Percentiles rank a stretch among this genome's conserved stretches.
These are phyloP conservation scores for Sporothrix phasma DNA, from an alignment of 2,329 filamentous ascomycete species.

Conservation along the genomic window DNA sequence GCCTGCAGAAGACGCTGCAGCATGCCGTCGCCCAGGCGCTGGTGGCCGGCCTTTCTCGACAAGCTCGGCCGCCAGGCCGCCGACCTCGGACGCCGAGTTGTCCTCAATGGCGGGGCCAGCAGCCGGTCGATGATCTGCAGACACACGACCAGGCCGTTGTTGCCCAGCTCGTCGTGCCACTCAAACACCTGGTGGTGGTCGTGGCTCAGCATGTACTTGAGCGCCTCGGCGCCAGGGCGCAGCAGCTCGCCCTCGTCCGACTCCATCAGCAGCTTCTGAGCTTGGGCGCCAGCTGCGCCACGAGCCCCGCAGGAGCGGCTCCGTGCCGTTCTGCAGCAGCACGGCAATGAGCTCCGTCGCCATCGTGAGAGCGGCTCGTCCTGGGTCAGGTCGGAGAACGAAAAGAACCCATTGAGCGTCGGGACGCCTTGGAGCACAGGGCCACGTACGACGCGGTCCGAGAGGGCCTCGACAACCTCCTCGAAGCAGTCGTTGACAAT, in stretches of 20 bases:
- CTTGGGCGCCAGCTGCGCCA: conserved; percentile 78
- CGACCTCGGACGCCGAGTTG: conserved; percentile 90
- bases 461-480: conserved; percentile 63
- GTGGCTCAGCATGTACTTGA: conserved; percentile 83
- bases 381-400: conserved; percentile 74
- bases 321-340: conserved; percentile 70
- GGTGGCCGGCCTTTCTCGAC: conserved; percentile 92
- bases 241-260: conserved; percentile 82
- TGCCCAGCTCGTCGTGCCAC: conserved; percentile 72
- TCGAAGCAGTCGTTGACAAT: conserved; percentile 87
- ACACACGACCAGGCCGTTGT: conserved; percentile 77
- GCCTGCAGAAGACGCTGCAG: conserved; percentile 72
- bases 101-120: conserved; percentile 79
- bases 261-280: conserved; percentile 69
- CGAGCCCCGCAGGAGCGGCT: conserved; percentile 82
- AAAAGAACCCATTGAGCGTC: conserved; percentile 78
- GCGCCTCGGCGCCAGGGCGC: conserved; percentile 71
- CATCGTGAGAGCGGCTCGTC: conserved; percentile 73
- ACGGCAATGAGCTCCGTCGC: conserved; percentile 76
- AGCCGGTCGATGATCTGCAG: conserved; percentile 88
- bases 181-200: conserved; percentile 82
- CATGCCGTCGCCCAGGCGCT: conserved; percentile 81
- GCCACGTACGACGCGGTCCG: conserved; percentile 61
- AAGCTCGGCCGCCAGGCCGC: conserved; percentile 83
- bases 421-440: conserved; percentile 81